phyloP scores from a whole-genome alignment of 345 rosid species.

The Turnera subulata region DNA sequence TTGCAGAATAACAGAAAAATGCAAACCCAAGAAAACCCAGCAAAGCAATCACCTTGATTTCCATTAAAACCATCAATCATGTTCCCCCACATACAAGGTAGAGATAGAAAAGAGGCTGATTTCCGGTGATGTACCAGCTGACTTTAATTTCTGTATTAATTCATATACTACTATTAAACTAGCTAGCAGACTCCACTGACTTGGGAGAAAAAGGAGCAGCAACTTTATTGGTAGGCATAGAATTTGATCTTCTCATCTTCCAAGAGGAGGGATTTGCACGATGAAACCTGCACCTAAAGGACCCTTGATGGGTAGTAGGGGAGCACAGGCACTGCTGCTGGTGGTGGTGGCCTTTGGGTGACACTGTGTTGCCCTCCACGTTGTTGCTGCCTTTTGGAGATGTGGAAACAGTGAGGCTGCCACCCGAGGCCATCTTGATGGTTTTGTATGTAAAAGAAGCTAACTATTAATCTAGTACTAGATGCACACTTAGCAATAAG shows the following conservation, averaged over 20 bases:
- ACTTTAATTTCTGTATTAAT: too few species aligned
- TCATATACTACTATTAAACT: background rate
- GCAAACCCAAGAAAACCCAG: too few species aligned
- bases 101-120: too few species aligned
- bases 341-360: background rate
- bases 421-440: slow-evolving; percentile 19
- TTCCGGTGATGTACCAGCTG: too few species aligned
- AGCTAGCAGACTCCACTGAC: slow-evolving; percentile 1
- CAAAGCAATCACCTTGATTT: too few species aligned
- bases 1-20: too few species aligned
- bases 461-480: too few species aligned
- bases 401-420: slow-evolving; percentile 18
- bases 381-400: slow-evolving; percentile 33
- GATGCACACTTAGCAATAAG: too few species aligned
- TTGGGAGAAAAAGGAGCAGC: slow-evolving; percentile 14
- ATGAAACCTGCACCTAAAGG: slow-evolving; percentile 62
- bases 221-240: slow-evolving; percentile 37
- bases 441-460: too few species aligned
- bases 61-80: too few species aligned
- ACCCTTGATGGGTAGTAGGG: slow-evolving; percentile 63
- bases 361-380: slow-evolving; percentile 11
- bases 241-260: slow-evolving; percentile 48
- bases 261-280: slow-evolving; percentile 17
- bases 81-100: too few species aligned
- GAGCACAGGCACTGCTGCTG: slow-evolving; percentile 65